These are phyloP conservation scores for Psidium friedrichsthalianum DNA, from an alignment of 345 rosid species.

Conservation along the genomic window DNA sequence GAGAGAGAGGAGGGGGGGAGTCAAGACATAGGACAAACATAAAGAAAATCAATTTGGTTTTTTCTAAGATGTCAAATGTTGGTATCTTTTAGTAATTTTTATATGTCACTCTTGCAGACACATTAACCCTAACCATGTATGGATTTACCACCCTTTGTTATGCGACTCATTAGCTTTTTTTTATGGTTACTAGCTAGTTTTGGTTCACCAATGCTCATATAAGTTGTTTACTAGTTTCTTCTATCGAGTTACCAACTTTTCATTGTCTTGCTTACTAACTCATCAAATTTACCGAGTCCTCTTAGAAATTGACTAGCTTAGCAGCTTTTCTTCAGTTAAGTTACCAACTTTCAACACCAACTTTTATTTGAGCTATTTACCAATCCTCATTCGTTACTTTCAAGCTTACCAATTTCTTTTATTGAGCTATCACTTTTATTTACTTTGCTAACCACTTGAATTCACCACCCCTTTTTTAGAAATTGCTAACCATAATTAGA, in stretches of 20 bases:
- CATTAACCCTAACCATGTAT: not conserved
- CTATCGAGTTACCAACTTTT: not conserved
- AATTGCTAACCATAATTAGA: not conserved
- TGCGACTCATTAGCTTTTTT: not conserved
- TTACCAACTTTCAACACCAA: not conserved
- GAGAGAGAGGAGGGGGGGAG: no score
- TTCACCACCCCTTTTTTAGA: not conserved
- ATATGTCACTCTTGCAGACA: not conserved
- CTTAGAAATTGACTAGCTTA: not conserved
- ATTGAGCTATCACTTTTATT: not conserved
- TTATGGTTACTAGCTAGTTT: not conserved
- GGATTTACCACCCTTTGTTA: not conserved
- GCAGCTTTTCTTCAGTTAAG: not conserved
- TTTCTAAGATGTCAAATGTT: not conserved
- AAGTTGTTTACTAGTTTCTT: not conserved
- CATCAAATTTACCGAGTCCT: not conserved
- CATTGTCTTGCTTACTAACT: not conserved
- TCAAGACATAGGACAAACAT: no score
- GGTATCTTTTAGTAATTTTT: not conserved
- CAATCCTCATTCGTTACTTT: not conserved
- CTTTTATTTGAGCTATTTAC: not conserved
- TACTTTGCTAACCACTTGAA: not conserved
- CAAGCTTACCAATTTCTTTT: not conserved
- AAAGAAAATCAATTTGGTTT: no score
- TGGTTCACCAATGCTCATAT: no score